phyloP scores from a whole-genome alignment of 768 basidiomycete species.

The Amanita muscaria region DNA sequence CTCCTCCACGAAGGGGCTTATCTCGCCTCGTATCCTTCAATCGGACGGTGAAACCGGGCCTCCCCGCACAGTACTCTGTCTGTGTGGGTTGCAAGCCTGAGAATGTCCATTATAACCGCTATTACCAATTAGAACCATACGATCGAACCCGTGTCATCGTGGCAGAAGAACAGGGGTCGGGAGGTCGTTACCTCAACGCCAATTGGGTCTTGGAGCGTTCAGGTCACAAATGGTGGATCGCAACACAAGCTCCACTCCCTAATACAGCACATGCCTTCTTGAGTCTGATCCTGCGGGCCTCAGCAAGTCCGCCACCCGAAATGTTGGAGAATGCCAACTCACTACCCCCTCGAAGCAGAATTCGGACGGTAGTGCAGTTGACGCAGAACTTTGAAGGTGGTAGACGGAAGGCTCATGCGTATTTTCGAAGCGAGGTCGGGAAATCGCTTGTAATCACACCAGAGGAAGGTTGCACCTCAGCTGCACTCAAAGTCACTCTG shows the following conservation, averaged over 20 bases:
- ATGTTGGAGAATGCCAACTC: constrained; percentile 2
- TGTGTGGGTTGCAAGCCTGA: constrained; percentile 34
- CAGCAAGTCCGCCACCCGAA: constrained; percentile 23
- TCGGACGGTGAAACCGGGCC: constrained; percentile 10
- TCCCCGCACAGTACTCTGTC: constrained; percentile 45
- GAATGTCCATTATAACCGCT: constrained; percentile 54
- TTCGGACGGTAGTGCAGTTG: constrained; percentile 77
- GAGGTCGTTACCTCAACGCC: constrained; percentile 67
- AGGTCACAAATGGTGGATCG: constrained; percentile 78
- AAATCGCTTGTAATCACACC: constrained; percentile 38
- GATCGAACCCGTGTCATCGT: constrained; percentile 72
- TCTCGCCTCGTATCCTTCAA: constrained; percentile 15
- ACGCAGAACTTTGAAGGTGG: constrained; percentile 66
- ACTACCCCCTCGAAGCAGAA: constrained; percentile 27
- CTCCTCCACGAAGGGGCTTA: constrained; percentile 15
- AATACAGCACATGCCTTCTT: constrained; percentile 70
- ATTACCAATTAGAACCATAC: constrained; percentile 67
- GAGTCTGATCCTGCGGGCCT: constrained; percentile 50
- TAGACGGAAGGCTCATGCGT: constrained; percentile 64
- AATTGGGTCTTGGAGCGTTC: constrained; percentile 74
- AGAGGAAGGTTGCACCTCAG: constrained; percentile 30
- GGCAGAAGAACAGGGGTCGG: constrained; percentile 18
- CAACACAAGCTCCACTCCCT: constrained; percentile 73
- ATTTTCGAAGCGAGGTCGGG: constrained; percentile 61
- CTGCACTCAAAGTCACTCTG: constrained; percentile 52